phyloP scores from a whole-genome alignment of 129 eudicot species.

The Flaveria sonorensis region DNA sequence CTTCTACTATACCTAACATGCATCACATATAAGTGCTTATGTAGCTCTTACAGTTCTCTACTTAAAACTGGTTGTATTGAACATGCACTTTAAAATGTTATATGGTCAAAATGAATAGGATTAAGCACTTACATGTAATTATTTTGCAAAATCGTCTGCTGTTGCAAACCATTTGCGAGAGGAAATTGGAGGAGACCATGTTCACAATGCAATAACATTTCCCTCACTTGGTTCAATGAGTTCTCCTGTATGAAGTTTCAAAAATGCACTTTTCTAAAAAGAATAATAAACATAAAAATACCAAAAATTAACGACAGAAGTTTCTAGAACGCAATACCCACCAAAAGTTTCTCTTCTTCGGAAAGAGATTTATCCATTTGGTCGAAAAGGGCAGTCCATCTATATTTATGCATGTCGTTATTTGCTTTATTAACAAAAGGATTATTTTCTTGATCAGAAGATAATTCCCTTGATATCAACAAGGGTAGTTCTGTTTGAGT shows the following conservation, averaged over 20 bases:
- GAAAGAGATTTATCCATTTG: slow-evolving; percentile 84
- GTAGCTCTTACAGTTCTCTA: neutral
- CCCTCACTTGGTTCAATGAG: slow-evolving; percentile 75
- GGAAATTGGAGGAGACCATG: slow-evolving; percentile 46
- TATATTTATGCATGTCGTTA: slow-evolving; percentile 53
- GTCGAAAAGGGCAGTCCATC: slow-evolving; percentile 71
- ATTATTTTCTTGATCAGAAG: slow-evolving; percentile 51
- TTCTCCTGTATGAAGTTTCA: slow-evolving; percentile 50
- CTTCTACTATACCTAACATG: neutral
- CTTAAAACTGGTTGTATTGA: neutral
- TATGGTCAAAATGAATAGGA: neutral
- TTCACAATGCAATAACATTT: slow-evolving; percentile 78
- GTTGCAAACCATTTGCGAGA: slow-evolving; percentile 41
- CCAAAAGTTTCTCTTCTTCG: slow-evolving; percentile 83
- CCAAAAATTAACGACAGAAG: neutral
- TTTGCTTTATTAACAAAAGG: slow-evolving; percentile 32
- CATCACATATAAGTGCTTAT: neutral
- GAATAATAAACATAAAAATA: neutral
- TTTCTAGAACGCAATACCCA: slow-evolving; percentile 32
- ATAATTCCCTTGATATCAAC: slow-evolving; percentile 63
- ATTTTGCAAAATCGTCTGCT: slow-evolving; percentile 31
- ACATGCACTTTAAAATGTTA: neutral
- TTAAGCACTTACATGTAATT: slow-evolving; percentile 52
- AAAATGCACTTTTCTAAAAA: slow-evolving; percentile 4
- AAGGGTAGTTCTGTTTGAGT: slow-evolving; percentile 68